phyloP scores from a whole-genome alignment of 176 grass and related monocot species.

The Triticum dicoccoides region DNA sequence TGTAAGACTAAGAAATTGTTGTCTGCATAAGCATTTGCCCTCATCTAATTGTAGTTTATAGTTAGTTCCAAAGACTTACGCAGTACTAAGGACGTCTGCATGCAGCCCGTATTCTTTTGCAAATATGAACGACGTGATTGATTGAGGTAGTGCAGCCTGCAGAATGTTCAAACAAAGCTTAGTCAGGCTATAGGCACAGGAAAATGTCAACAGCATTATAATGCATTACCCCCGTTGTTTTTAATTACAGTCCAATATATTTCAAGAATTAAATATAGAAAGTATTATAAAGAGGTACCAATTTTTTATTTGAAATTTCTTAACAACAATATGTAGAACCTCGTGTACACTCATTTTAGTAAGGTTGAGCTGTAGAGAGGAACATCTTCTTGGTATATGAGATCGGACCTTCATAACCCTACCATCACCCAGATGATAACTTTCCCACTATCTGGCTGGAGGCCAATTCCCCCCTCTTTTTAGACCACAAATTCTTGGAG shows the following conservation, averaged over 20 bases:
- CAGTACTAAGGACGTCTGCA: constrained; percentile 83
- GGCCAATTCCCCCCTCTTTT: not conserved
- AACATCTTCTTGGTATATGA: not conserved
- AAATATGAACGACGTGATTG: constrained; percentile 91
- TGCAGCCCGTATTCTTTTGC: constrained; percentile 91
- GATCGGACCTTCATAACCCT: not conserved
- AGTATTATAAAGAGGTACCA: not conserved
- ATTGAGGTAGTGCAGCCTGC: constrained; percentile 90
- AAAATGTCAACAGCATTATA: not conserved
- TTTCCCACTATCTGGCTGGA: constrained; percentile 20
- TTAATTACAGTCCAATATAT: not conserved
- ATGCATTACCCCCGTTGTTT: not conserved
- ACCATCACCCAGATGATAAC: not conserved
- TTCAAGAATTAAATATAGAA: not conserved
- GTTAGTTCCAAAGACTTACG: constrained; percentile 62
- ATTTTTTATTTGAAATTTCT: not conserved
- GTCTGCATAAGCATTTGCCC: not conserved
- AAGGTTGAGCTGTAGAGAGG: not conserved
- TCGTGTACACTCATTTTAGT: not conserved
- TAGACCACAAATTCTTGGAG: not conserved
- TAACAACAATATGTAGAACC: not conserved
- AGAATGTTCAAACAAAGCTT: constrained; percentile 35
- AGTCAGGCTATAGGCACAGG: constrained; percentile 6
- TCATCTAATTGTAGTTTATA: constrained; percentile 10
- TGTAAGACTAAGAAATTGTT: constrained; percentile 28